Base-by-base conservation (phyloP, 1,284 basidiomycete genomes). In the Pterulicium gracile region DNA sequence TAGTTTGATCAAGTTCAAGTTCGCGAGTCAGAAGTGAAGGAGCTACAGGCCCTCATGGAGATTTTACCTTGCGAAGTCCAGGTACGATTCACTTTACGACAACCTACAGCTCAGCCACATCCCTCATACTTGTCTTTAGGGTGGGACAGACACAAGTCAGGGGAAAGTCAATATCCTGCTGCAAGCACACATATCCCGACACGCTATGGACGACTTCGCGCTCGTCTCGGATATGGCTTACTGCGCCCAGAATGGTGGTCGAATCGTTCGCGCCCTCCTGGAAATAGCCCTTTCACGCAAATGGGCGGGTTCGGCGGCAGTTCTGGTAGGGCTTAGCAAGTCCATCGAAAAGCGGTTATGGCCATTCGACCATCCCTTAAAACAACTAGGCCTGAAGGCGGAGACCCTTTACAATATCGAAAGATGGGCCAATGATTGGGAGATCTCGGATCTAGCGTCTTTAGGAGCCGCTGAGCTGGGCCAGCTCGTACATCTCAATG, bases 91-190 rank as follows among this genome's bases (percentile, higher is more conserved):
- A 20, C 46, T 36, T 49, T 47, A n/a, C n/a, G n/a, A n/a, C n/a
- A n/a, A n/a, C 12, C 7, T 48, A 19, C 4, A 27, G 32, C 3
- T 7, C 14, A 22, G 18, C 45, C 15, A 21, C 27, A 4, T 12
- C 3, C 44, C 48, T 45, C 49, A 12, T 32, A 36, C n/a, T 24
- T n/a, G n/a, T n/a, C n/a, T 40, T 22, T 58, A 90, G 78, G 87
- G 78, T 17, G 88, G 86, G 3, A 77, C 79, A 3, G 79, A 88
- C 49, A 88, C 81, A n/a, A 77, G 57, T 42, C 61, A 62, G 23
- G 65, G 88, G 45, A 99, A 99, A 69, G 92, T 96, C 63, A 98
- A 97, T 61, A 90, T 98, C 49, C 72, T 99, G 24, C 71, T 99
- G 20, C 96, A 99, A 65, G 87, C 82, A 2, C 88, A 81, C 62